Conservation (phyloP, 345 rosid genomes). For the Camelina hispida region DNA sequence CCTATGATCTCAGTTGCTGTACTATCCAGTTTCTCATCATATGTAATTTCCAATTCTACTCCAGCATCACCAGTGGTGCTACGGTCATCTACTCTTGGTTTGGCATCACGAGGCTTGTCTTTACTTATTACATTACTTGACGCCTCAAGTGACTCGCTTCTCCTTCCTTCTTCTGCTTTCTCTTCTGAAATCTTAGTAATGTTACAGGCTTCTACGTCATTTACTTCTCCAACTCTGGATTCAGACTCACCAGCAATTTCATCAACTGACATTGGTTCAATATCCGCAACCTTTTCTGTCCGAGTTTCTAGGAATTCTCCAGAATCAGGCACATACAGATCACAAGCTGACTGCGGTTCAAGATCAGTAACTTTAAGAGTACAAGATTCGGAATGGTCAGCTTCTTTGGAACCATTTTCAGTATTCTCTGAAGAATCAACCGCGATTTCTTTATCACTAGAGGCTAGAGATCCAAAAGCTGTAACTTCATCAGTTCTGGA, state of each 20-base stretch:
- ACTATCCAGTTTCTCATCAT: conserved; percentile 38
- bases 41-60: conserved; percentile 37
- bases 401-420: conserved; percentile 35
- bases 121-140: conserved; percentile 22
- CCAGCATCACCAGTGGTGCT: conserved; percentile 21
- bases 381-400: conserved; percentile 13
- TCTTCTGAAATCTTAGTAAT: conserved; percentile 25
- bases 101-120: conserved; percentile 11
- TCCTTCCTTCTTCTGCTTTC: conserved; percentile 31
- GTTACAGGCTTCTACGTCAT: conserved; percentile 21
- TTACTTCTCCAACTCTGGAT: conserved; percentile 26
- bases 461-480: conserved; percentile 20
- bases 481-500: conserved; percentile 33
- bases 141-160: conserved; percentile 5
- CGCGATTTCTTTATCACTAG: conserved; percentile 26
- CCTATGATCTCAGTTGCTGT: conserved; percentile 10
- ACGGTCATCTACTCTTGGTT: conserved; percentile 28
- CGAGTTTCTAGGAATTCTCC: conserved; percentile 17
- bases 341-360: conserved; percentile 28
- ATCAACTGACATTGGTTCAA: conserved; percentile 30
- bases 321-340: conserved; percentile 31
- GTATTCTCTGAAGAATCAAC: conserved; percentile 34
- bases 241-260: conserved; percentile 23
- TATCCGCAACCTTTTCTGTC: conserved; percentile 10
- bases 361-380: conserved; percentile 13